Base-by-base conservation (phyloP, 2,329 filamentous ascomycete species). In the Aureobasidium sp. region DNA sequence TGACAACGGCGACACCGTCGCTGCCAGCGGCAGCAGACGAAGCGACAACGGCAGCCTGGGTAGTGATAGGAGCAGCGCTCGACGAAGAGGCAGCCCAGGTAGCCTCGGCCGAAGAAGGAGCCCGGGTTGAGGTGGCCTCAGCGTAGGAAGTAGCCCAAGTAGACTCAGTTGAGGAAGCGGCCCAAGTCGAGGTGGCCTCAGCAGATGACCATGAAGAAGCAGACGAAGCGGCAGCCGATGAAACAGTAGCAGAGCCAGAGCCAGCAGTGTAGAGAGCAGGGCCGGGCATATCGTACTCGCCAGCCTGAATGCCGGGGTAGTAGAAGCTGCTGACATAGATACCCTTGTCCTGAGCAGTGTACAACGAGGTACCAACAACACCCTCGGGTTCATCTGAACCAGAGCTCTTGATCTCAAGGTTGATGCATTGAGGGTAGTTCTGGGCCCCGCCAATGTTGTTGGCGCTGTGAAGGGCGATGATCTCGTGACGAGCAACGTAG, bases 401-500 rank as follows among this genome's bases (percentile, higher is more conserved):
- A 47, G 75, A 73, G 57, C 83, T 82, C 37, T 80, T 81, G 65
- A 87, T 75, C 70, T 84, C 78, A 65, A 87, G 69, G 76, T 87
- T 86, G 67, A 84, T 75, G 72, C 85, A 79, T 62, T 70, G 67
- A 31, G 77, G 78, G 69, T 80, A 79, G 68, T 74, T 74, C 66
- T 79, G 75, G 22, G 77, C 76, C 36, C 76, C 80, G 61, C 76
- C 76, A 17, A 73, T 59, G 42, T 70, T 66, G 4, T 73, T 76
- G 15, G 76, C 80, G 34, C 75, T 75, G 76, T 87, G 85, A 57
- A 87, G 82, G 27, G 81, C 85, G 57, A 87, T 79, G 59, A 82
- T 77, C 75, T 86, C 84, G 60, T 83, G 81, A 20, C 84, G 79
- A 12, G 85, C 76, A 62, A 86, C 79, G 69, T 86, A 86, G 68